These are phyloP conservation scores for Aureobasidium sp. DNA, from an alignment of 2,329 filamentous ascomycete genomes.

Conservation along the genomic window DNA sequence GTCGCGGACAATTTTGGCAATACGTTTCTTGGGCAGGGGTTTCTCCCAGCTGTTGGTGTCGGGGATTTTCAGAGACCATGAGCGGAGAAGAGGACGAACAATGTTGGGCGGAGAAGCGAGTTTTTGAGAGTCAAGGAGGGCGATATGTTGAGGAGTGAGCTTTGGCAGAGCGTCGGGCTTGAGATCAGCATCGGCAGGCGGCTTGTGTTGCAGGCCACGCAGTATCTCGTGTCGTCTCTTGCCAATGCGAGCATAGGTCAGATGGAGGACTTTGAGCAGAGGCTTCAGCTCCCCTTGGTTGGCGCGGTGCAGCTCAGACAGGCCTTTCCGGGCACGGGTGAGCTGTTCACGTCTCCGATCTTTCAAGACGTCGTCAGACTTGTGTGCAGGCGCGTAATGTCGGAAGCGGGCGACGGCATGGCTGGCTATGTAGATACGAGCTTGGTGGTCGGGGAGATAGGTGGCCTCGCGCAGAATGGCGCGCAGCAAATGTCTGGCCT, in stretches of 20 bases:
- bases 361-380: slow-evolving; percentile 17
- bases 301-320: slow-evolving; percentile 44
- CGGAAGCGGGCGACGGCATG: slow-evolving; percentile 46
- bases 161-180: slow-evolving; percentile 23
- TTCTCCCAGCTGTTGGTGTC: slow-evolving; percentile 40
- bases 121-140: slow-evolving; percentile 28
- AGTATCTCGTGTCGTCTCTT: slow-evolving; percentile 45
- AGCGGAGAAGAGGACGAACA: slow-evolving; percentile 20
- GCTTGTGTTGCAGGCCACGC: slow-evolving; percentile 23
- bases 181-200: neutral
- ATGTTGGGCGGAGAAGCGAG: slow-evolving; percentile 26
- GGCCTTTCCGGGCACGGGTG: slow-evolving; percentile 34
- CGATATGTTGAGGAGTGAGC: slow-evolving; percentile 28
- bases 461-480: slow-evolving; percentile 52
- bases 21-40: slow-evolving; percentile 39
- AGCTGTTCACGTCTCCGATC: slow-evolving; percentile 1
- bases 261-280: slow-evolving; percentile 46
- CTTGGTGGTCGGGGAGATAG: slow-evolving; percentile 53
- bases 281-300: slow-evolving; percentile 49
- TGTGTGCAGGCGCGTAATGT: slow-evolving; percentile 28
- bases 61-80: slow-evolving; percentile 19
- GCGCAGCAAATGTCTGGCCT: slow-evolving; percentile 44
- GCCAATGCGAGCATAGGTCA: slow-evolving; percentile 53
- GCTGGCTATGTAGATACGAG: slow-evolving; percentile 43
- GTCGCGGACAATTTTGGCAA: slow-evolving; percentile 36